These are phyloP conservation scores for Conticribra guillardii DNA, from an alignment of 108 stramenopile species.

Conservation along the genomic window DNA sequence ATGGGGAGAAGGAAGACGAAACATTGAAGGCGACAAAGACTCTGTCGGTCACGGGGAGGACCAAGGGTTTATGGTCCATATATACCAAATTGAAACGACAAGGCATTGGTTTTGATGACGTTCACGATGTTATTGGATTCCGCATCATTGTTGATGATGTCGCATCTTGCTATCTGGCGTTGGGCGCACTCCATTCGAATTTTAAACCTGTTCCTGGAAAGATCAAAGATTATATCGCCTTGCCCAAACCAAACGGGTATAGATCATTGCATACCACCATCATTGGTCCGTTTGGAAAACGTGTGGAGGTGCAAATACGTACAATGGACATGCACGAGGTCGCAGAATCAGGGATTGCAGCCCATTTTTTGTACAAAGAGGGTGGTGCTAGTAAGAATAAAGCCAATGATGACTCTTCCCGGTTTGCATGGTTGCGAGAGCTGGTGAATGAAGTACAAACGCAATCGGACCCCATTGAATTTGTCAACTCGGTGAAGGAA, in stretches of 20 bases:
- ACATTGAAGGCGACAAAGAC: background rate
- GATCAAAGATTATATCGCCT: slow-evolving; percentile 66
- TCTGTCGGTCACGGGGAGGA: slow-evolving; percentile 21
- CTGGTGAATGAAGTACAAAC: slow-evolving; percentile 21
- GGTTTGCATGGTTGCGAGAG: slow-evolving; percentile 33
- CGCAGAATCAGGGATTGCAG: slow-evolving; percentile 58
- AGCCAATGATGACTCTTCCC: slow-evolving; percentile 9
- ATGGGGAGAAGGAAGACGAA: background rate
- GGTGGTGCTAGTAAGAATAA: background rate
- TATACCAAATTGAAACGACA: slow-evolving; percentile 36
- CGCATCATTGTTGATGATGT: slow-evolving; percentile 43
- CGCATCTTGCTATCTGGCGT: slow-evolving; percentile 31
- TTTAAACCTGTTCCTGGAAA: slow-evolving; percentile 30
- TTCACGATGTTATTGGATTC: slow-evolving; percentile 31
- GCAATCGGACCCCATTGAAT: slow-evolving; percentile 26
- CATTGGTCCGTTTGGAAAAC: slow-evolving; percentile 26
- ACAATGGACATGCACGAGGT: slow-evolving; percentile 54
- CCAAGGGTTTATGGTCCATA: slow-evolving; percentile 33
- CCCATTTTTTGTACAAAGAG: slow-evolving; percentile 56
- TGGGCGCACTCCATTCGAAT: slow-evolving; percentile 15
- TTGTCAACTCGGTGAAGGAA: slow-evolving; percentile 32
- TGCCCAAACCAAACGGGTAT: slow-evolving; percentile 71
- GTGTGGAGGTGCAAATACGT: slow-evolving; percentile 55
- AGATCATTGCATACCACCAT: slow-evolving; percentile 60
- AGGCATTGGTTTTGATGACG: slow-evolving; percentile 22